Base-by-base conservation (phyloP, 2,329 filamentous ascomycete genomes). In the Paecilomyces niveus region DNA sequence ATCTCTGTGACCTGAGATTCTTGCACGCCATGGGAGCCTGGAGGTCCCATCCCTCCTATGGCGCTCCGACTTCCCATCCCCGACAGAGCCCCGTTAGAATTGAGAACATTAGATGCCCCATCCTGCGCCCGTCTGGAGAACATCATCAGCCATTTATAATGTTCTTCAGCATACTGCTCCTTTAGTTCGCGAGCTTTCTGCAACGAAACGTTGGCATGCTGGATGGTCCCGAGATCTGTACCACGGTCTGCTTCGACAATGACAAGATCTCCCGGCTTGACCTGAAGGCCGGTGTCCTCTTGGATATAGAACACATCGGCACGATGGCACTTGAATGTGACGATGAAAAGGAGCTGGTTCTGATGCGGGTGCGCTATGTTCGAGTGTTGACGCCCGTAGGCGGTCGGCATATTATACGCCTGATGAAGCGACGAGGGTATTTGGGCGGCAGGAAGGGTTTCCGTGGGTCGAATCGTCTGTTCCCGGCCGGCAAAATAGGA, bases 121-220 rank as follows among this genome's bases (percentile, higher is more conserved):
- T 72, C 72, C 63, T 72, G 80, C 64, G 77, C 90, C 70, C 86
- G 89, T 72, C 92, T 88, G 1, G 92, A 96, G 74, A 97, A 99
- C 89, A 97, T 94, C 89, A 97, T 96, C 56, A 99, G 82, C 90
- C 93, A 97, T 69, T 92, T 92, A 77, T 96, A 97, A 72, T 99
- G 94, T 71, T 97, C 92, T 71, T 97, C 91, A 1, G 89, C 89
- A 64, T 93, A 95, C 66, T 94, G 88, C 66, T 95, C 90, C 73
- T 97, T 96, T 64, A 92, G 78, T 54, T 94, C 89, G 68, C 94
- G 92, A 8, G 94, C 94, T 55, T 88, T 85, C 64, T 92, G 88
- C 83, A 92, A 92, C 62, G 91, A 89, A 45, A 97, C 86, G 66
- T 95, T 92, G 62, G 92, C 89, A 65, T 89, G 86, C 56, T 90